These are phyloP conservation scores for Aegilops sharonensis DNA, from an alignment of 176 grass and related monocot species.

Conservation along the genomic window DNA sequence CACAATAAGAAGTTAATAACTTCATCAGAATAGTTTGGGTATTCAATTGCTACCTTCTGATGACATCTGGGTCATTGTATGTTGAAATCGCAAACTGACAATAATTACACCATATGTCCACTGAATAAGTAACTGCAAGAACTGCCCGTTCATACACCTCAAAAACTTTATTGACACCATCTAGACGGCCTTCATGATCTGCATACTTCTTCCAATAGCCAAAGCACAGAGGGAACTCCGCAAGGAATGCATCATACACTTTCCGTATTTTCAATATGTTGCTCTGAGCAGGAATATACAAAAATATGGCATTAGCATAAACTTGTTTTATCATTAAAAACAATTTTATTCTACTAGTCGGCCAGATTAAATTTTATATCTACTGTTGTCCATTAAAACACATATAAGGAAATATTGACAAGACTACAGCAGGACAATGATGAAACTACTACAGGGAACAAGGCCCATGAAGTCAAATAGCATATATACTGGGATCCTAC, in stretches of 20 bases:
- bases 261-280: slow-evolving; percentile 77
- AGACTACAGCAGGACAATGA: neutral
- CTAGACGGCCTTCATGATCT: slow-evolving; percentile 84
- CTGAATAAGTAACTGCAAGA: slow-evolving; percentile 97
- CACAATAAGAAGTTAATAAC: neutral
- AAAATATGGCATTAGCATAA: slow-evolving; percentile 14
- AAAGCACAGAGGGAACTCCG: slow-evolving; percentile 92
- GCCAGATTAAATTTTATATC: neutral
- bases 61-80: slow-evolving; percentile 86
- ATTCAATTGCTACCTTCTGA: slow-evolving; percentile 66
- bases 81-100: slow-evolving; percentile 88
- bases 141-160: slow-evolving; percentile 96
- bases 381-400: neutral
- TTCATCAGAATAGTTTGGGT: neutral
- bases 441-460: neutral
- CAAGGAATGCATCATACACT: slow-evolving; percentile 94
- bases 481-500: neutral
- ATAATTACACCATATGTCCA: slow-evolving; percentile 98
- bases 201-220: slow-evolving; percentile 99
- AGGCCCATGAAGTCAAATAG: neutral
- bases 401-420: neutral
- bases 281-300: slow-evolving; percentile 42
- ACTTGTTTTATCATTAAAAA: neutral
- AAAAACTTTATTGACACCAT: slow-evolving; percentile 62
- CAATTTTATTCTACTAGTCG: neutral